Evolutionary conservation across 768 basidiomycete species (phyloP).

Genomic region (Antrodiella citrinella): DNA sequence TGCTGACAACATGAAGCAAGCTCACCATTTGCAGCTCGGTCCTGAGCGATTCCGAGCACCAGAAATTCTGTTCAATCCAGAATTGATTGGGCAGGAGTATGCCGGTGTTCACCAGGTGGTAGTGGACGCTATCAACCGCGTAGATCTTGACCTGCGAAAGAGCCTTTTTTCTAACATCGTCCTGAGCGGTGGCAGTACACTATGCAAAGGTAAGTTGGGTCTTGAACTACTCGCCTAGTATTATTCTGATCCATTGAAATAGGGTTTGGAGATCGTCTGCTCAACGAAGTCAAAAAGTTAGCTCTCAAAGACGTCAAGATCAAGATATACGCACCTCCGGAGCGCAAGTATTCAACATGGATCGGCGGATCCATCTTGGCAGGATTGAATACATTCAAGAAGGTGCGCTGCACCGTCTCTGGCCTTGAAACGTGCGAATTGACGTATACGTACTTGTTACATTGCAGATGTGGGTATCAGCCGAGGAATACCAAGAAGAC

Average conservation of each 20-base stretch:
- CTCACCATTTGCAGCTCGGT: conserved; percentile 76
- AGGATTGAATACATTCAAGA: conserved; percentile 94
- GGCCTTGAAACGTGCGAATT: not conserved
- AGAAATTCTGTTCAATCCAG: conserved; percentile 96
- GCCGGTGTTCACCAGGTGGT: conserved; percentile 97
- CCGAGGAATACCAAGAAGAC: conserved; percentile 98
- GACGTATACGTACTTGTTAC: conserved; percentile 1
- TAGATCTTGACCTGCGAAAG: conserved; percentile 94
- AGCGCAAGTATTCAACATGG: conserved; percentile 97
- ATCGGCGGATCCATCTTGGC: conserved; percentile 96
- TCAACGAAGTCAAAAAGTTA: conserved; percentile 95
- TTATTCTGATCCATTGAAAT: not conserved
- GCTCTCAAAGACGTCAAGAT: conserved; percentile 96
- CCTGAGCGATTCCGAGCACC: conserved; percentile 94
- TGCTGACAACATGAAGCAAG: conserved; percentile 1
- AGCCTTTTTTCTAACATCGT: conserved; percentile 95
- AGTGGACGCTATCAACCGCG: conserved; percentile 95
- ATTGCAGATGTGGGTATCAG: conserved; percentile 96
- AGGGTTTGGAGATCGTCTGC: conserved; percentile 91
- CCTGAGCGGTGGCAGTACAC: conserved; percentile 90
- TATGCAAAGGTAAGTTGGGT: conserved; percentile 72
- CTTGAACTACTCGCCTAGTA: conserved; percentile 13
- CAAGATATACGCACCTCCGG: conserved; percentile 99
- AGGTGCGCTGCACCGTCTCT: conserved; percentile 39
- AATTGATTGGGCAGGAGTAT: conserved; percentile 92